Base-by-base conservation (phyloP, 768 basidiomycete genomes). In the Suillus hirtellus region DNA sequence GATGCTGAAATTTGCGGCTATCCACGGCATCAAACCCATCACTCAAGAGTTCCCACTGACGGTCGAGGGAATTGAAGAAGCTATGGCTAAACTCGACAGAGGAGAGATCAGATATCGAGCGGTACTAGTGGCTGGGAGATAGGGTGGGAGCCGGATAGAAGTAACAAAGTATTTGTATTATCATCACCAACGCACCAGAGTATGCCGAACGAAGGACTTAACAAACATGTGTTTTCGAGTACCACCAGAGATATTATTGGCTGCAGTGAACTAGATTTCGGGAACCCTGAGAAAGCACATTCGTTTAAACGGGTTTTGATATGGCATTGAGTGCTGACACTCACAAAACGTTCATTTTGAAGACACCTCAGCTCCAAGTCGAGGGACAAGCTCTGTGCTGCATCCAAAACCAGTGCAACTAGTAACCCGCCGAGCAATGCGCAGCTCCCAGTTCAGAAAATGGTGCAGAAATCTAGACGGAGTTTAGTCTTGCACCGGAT, bases 1-100 rank as follows among this genome's bases (percentile, higher is more conserved):
- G 64, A 79, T 78, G 75, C 59, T 79, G 38, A 69, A 66, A 19
- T 79, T 79, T 19, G 74, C 75, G 0, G 78, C 74, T 8, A 11
- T 67, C 38, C 71, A 79, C 44, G 53, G 55, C 0, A 67, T 78
- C 44, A 61, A 54, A 6, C 74, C 78, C 1, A 60, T 77, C 4
- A 66, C 73, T 27, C 71, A 79, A 42, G 63, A 68, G 59, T 79
- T 79, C 53, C 66, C 72, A 6, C 65, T 79, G 68, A 71, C 63
- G 11, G 69, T 70, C 46, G 66, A 66, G 0, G 78, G 78, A 0
- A 72, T 78, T 4, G 66, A 71, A 15, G 67, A 69, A 1, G 77
- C 75, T 37, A 56, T 78, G 55, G 38, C 35, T 37, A 71, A 63
- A 59, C 64, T 77, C 10, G 66, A 62, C 2, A 52, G 62, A 1